Conservation (phyloP, 768 basidiomycete genomes). For the Calocybe cyanea region DNA sequence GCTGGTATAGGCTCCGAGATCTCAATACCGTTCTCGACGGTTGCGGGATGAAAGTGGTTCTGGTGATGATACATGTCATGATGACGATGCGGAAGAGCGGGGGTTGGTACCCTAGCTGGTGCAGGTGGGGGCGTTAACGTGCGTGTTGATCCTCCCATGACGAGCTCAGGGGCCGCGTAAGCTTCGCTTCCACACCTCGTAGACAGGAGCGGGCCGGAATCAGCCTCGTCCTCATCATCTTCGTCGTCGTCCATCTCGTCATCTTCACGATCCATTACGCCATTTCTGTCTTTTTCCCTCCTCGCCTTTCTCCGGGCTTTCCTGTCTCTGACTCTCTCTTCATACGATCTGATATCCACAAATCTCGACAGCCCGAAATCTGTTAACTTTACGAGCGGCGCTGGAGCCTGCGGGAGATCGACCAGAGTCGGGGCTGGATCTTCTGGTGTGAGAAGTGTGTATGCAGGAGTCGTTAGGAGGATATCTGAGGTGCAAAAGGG, state of each 20-base stretch:
- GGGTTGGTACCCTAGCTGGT: not conserved
- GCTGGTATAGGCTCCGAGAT: not conserved
- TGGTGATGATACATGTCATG: not conserved
- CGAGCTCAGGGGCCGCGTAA: constrained; percentile 80
- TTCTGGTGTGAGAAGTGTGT: constrained; percentile 20
- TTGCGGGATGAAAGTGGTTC: not conserved
- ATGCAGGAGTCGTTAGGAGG: constrained; percentile 53
- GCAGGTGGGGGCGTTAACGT: constrained; percentile 16
- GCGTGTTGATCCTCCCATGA: constrained; percentile 38
- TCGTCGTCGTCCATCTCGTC: not conserved
- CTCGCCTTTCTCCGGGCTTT: not conserved
- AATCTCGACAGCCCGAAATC: constrained; percentile 91
- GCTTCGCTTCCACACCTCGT: constrained; percentile 88
- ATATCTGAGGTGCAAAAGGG: constrained; percentile 74
- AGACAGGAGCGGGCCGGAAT: constrained; percentile 48
- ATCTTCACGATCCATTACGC: not conserved
- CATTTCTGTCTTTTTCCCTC: not conserved
- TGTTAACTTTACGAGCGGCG: constrained; percentile 74
- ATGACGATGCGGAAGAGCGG: not conserved
- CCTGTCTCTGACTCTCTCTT: constrained; percentile 11
- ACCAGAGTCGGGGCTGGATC: constrained; percentile 24
- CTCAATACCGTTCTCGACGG: not conserved
- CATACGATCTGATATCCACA: constrained; percentile 50
- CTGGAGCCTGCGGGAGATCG: constrained; percentile 34
- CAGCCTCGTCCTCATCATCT: constrained; percentile 18